These are phyloP conservation scores for Globisporangium lucens DNA, from an alignment of 352 stramenopile genomes.

Conservation along the genomic window DNA sequence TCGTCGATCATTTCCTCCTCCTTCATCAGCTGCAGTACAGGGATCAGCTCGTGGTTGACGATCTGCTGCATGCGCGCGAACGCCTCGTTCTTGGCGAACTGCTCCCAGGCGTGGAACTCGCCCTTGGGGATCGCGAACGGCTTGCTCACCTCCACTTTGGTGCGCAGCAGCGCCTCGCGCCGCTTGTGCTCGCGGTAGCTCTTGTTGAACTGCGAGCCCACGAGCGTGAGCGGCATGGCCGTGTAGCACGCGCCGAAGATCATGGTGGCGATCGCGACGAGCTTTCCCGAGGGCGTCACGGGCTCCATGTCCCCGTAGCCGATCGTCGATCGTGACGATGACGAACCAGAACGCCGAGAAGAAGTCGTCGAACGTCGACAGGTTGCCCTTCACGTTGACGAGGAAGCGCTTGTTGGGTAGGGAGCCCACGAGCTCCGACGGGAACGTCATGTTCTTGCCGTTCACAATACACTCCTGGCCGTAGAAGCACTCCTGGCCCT, in stretches of 20 bases:
- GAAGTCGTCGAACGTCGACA: conserved; percentile 76
- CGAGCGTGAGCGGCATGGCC: conserved; percentile 75
- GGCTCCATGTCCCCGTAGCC: conserved; percentile 80
- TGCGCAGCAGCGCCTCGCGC: conserved; percentile 61
- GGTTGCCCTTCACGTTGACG: conserved; percentile 62
- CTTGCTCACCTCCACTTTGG: conserved; percentile 72
- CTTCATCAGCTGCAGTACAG: conserved; percentile 45
- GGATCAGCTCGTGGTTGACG: conserved; percentile 33
- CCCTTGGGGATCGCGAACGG: conserved; percentile 37
- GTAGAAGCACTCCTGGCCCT: conserved; percentile 76
- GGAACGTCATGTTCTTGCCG: conserved; percentile 58
- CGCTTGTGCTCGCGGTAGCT: conserved; percentile 80
- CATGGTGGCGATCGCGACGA: conserved; percentile 75
- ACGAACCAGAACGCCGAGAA: conserved; percentile 85
- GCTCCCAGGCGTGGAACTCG: conserved; percentile 48
- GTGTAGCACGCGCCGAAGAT: conserved; percentile 82
- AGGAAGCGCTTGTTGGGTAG: conserved; percentile 64
- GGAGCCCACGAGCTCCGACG: conserved; percentile 45
- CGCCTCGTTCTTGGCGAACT: conserved; percentile 48
- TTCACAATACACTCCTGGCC: conserved; percentile 57
- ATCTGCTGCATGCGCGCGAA: conserved; percentile 42
- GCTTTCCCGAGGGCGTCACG: conserved; percentile 58
- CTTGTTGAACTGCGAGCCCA: conserved; percentile 81
- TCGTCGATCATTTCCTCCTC: conserved; percentile 49
- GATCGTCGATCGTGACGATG: conserved; percentile 73